Conservation (phyloP, 768 basidiomycete species). For the Trichaptum fuscoviolaceum region DNA sequence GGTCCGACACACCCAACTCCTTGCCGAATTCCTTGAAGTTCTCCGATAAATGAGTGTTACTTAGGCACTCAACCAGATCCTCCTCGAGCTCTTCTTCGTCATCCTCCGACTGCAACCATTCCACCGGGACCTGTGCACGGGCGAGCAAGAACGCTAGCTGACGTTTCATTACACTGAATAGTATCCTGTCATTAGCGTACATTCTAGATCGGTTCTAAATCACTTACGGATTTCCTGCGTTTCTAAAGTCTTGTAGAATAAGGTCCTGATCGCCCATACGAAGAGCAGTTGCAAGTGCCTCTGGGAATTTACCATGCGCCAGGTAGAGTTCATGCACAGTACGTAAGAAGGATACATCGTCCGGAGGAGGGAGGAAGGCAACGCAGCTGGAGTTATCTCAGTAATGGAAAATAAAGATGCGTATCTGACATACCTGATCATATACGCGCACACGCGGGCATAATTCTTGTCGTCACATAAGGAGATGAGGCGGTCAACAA, state of each 20-base stretch:
- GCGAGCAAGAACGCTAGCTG: conserved; percentile 94
- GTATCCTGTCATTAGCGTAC: conserved; percentile 4
- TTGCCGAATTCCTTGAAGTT: conserved; percentile 91
- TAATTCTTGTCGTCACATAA: conserved; percentile 87
- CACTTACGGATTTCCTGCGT: conserved; percentile 81
- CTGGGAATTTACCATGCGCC: conserved; percentile 81
- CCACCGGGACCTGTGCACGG: conserved; percentile 83
- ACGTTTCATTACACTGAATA: conserved; percentile 75
- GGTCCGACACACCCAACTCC: conserved; percentile 83
- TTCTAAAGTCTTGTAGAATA: conserved; percentile 82
- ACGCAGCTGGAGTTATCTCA: conserved; percentile 57
- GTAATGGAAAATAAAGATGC: conserved; percentile 8
- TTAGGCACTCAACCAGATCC: conserved; percentile 80
- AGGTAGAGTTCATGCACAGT: conserved; percentile 89
- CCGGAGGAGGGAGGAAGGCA: conserved; percentile 84
- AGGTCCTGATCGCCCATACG: conserved; percentile 75
- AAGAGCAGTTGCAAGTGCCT: conserved; percentile 84
- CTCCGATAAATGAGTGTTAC: conserved; percentile 76
- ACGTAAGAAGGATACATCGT: conserved; percentile 83
- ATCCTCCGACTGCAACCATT: conserved; percentile 76
- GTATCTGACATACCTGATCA: conserved; percentile 66
- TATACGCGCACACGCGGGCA: conserved; percentile 88
- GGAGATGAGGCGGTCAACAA: conserved; percentile 68
- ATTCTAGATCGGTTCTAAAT: background rate
- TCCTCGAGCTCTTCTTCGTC: conserved; percentile 66